Percentiles rank a stretch among this genome's conserved stretches.
These are phyloP conservation scores for Colletotrichum paranaense DNA, from an alignment of 2,329 filamentous ascomycete genomes.

Conservation along the genomic window DNA sequence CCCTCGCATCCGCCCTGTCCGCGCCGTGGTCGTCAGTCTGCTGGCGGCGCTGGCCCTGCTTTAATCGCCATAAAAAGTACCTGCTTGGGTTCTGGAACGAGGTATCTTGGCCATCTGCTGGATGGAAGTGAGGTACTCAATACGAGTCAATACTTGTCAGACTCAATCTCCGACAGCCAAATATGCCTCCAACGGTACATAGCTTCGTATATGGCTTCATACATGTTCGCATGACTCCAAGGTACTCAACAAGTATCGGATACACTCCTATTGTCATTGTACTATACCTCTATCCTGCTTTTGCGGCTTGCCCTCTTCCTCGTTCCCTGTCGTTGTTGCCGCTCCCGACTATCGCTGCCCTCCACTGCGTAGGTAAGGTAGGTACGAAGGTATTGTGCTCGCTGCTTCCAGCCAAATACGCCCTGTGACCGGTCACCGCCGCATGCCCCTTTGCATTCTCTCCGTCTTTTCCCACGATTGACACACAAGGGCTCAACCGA, in stretches of 20 bases:
- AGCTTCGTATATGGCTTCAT: too few relatives aligned
- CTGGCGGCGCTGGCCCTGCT: neutral
- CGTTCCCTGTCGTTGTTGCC: neutral
- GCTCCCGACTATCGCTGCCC: neutral
- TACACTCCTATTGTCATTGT: neutral
- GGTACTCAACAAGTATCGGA: slow-evolving; percentile 10
- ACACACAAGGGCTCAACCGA: too few relatives aligned
- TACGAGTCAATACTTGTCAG: slow-evolving; percentile 7
- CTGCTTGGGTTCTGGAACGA: neutral
- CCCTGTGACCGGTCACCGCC: slow-evolving; percentile 29
- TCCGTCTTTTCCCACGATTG: neutral
- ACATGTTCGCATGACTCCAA: neutral
- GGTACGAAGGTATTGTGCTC: neutral
- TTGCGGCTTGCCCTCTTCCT: slow-evolving; percentile 15
- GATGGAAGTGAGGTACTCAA: neutral
- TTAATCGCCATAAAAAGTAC: neutral
- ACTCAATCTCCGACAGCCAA: neutral
- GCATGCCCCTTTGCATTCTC: slow-evolving; percentile 8
- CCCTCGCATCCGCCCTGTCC: slow-evolving; percentile 21
- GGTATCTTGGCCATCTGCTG: neutral
- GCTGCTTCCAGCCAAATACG: slow-evolving; percentile 18
- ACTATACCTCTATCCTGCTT: slow-evolving; percentile 7
- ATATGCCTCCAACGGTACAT: neutral
- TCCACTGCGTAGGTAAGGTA: neutral
- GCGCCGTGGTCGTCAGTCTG: neutral